A percentile compares a stretch with the other conserved stretches of the same genome.
These are phyloP conservation scores for Ceratocystiopsis sp. DNA, from an alignment of 2,329 filamentous ascomycete genomes.

Conservation along the genomic window DNA sequence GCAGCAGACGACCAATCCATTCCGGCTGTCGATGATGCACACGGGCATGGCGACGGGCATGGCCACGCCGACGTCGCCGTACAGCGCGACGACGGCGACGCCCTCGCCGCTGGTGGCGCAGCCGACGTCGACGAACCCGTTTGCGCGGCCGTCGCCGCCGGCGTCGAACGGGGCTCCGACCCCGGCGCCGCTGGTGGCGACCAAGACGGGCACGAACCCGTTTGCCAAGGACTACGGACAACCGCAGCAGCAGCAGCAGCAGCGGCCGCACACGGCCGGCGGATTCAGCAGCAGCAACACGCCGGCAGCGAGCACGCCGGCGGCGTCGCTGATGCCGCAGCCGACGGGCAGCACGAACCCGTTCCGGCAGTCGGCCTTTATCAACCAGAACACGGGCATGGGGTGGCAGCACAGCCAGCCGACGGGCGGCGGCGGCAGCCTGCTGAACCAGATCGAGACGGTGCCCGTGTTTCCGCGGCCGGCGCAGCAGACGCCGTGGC, in stretches of 20 bases:
- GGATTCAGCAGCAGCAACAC: conserved; percentile 52
- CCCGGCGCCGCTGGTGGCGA: conserved; percentile 27
- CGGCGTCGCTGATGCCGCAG: conserved; percentile 41
- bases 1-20: conserved; percentile 69
- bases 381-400: conserved; percentile 73
- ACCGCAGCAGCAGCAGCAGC: conserved; percentile 8
- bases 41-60: neutral
- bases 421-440: conserved; percentile 46
- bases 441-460: conserved; percentile 61
- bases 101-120: conserved; percentile 14
- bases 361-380: conserved; percentile 79
- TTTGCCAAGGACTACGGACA: conserved; percentile 31
- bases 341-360: conserved; percentile 85
- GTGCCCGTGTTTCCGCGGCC: conserved; percentile 76
- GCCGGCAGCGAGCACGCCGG: conserved; percentile 16
- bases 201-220: conserved; percentile 40
- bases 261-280: conserved; percentile 29
- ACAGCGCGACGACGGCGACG: no score
- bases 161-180: conserved; percentile 18
- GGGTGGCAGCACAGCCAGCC: conserved; percentile 73
- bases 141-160: conserved; percentile 50
- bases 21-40: conserved; percentile 64
- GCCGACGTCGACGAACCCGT: conserved; percentile 70
- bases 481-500: conserved; percentile 44
- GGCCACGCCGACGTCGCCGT: neutral